Evolutionary conservation across 2,329 filamentous ascomycete species (phyloP).

Genomic region (Orbilia blumenaviensis): DNA sequence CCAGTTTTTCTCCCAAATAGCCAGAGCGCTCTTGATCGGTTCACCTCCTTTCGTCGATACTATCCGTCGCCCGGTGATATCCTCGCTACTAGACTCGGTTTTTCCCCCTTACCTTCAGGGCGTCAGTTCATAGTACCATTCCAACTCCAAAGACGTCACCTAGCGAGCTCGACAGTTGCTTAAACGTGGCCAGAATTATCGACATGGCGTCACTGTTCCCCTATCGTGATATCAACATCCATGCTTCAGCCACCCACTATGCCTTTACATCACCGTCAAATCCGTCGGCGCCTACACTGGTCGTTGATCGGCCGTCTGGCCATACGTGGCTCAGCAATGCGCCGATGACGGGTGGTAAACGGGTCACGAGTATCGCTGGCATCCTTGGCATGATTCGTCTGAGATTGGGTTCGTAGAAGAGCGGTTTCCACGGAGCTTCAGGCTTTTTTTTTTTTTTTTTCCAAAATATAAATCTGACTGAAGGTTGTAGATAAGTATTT

Average conservation of each 20-base stretch:
- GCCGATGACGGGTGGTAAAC: slow-evolving; percentile 76
- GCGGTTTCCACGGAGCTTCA: not conserved
- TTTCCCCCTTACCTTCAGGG: not conserved
- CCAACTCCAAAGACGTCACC: not conserved
- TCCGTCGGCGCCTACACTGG: slow-evolving; percentile 83
- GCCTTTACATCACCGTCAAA: slow-evolving; percentile 96
- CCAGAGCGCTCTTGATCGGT: not conserved
- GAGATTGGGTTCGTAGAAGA: slow-evolving; percentile 75
- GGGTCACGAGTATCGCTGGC: slow-evolving; percentile 92
- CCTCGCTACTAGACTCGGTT: not conserved
- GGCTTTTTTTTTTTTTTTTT: too few species aligned
- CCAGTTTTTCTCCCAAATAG: not conserved
- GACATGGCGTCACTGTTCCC: slow-evolving; percentile 70
- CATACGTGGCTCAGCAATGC: slow-evolving; percentile 87
- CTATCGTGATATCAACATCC: slow-evolving; percentile 96
- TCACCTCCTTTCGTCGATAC: slow-evolving; percentile 3
- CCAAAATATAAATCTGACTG: slow-evolving; percentile 11
- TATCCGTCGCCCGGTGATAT: not conserved
- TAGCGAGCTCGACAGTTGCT: slow-evolving; percentile 12
- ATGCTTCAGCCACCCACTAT: slow-evolving; percentile 89
- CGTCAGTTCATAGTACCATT: not conserved
- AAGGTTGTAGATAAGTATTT: slow-evolving; percentile 81
- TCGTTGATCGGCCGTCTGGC: slow-evolving; percentile 90
- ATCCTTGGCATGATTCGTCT: slow-evolving; percentile 94
- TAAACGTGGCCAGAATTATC: slow-evolving; percentile 53